phyloP scores from a whole-genome alignment of 2,329 filamentous ascomycete species.

The Talaromyces sp. region DNA sequence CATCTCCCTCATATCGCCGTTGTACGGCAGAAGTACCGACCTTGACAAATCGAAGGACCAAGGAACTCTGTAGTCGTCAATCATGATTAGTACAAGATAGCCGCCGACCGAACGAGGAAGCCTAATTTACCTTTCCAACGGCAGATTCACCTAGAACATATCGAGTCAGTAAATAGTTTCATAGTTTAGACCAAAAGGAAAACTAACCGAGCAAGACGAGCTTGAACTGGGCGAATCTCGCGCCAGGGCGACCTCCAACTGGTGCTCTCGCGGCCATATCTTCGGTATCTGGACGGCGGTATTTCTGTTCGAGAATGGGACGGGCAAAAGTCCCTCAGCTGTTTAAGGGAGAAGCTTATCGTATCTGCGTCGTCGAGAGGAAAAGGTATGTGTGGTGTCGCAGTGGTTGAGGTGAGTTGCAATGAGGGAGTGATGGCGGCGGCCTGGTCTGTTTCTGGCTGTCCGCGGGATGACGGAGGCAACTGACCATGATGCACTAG shows the following conservation, averaged over 20 bases:
- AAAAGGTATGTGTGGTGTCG: background rate
- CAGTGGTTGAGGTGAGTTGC: conserved; percentile 6
- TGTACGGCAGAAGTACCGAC: conserved; percentile 48
- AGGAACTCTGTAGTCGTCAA: conserved; percentile 67
- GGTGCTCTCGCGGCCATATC: conserved; percentile 82
- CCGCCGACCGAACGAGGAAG: background rate
- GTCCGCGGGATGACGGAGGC: conserved; percentile 19
- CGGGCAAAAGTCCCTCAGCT: background rate
- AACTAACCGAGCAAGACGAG: conserved; percentile 86
- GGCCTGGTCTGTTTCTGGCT: conserved; percentile 6
- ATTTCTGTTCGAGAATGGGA: background rate
- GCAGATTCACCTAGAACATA: conserved; percentile 78
- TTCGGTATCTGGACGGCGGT: conserved; percentile 26
- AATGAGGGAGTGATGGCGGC: background rate
- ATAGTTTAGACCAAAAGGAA: background rate
- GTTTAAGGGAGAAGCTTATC: background rate
- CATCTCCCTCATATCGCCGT: background rate
- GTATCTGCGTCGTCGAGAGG: background rate
- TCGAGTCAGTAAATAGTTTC: conserved; percentile 9
- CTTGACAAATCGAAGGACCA: conserved; percentile 98
- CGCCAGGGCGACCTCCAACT: conserved; percentile 64
- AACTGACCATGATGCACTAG: conserved; percentile 15
- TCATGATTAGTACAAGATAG: conserved; percentile 10
- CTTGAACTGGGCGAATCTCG: conserved; percentile 98
- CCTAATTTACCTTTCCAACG: conserved; percentile 78